Percentiles rank a stretch among this genome's conserved stretches.
phyloP scores from a whole-genome alignment of 2,329 filamentous ascomycete genomes.

The Coleophoma cylindrospora region DNA sequence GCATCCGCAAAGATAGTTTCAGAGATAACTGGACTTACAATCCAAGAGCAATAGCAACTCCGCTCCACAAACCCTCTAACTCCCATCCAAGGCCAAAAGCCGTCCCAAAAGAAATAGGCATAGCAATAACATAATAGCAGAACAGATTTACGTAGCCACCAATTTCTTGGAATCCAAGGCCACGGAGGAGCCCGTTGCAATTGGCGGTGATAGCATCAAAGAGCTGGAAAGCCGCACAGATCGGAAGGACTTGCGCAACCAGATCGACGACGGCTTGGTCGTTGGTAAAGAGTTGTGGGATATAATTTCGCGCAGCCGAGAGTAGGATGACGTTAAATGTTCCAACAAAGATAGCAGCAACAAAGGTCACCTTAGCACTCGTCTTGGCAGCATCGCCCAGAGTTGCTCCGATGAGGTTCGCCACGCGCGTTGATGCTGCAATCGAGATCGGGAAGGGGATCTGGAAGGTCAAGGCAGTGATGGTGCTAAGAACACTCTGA shows the following conservation, averaged over 20 bases:
- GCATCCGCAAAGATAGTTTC: too few species aligned
- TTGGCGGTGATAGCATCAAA: slow-evolving; percentile 78
- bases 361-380: slow-evolving; percentile 70
- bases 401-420: slow-evolving; percentile 86
- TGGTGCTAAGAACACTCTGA: slow-evolving; percentile 76
- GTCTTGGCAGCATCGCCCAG: slow-evolving; percentile 76
- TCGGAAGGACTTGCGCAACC: slow-evolving; percentile 66
- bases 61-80: slow-evolving; percentile 76
- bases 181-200: slow-evolving; percentile 80
- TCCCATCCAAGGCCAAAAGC: slow-evolving; percentile 76
- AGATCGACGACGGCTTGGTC: slow-evolving; percentile 65
- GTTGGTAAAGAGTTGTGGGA: slow-evolving; percentile 75
- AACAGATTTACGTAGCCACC: slow-evolving; percentile 85
- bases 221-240: slow-evolving; percentile 85
- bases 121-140: slow-evolving; percentile 79
- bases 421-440: slow-evolving; percentile 80
- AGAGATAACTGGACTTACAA: slow-evolving; percentile 22
- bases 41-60: slow-evolving; percentile 58
- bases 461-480: slow-evolving; percentile 79
- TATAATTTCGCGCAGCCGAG: slow-evolving; percentile 60
- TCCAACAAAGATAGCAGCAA: slow-evolving; percentile 65
- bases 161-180: slow-evolving; percentile 82
- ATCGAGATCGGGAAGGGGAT: slow-evolving; percentile 90
- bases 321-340: slow-evolving; percentile 73
- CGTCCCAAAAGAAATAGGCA: slow-evolving; percentile 76